phyloP scores from a whole-genome alignment of 495 filamentous ascomycete species.

The Haplographium delicatum region DNA sequence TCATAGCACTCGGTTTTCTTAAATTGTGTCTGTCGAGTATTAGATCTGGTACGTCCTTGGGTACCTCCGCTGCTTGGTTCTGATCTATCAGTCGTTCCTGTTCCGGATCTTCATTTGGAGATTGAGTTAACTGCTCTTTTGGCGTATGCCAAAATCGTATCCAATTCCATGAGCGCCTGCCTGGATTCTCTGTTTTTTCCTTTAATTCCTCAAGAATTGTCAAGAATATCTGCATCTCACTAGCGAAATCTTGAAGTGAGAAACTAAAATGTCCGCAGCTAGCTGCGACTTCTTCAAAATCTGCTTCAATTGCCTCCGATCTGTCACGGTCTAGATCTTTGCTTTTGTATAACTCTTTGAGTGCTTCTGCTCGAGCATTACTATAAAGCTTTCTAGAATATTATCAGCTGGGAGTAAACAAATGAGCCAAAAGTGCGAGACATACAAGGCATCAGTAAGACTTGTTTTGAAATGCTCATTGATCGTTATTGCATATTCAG shows the following conservation, averaged over 20 bases:
- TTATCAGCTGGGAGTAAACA: neutral
- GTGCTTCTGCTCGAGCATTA: slow-evolving; percentile 63
- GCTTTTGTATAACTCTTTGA: slow-evolving; percentile 71
- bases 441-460: slow-evolving; percentile 63
- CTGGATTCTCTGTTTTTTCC: slow-evolving; percentile 47
- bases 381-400: slow-evolving; percentile 55
- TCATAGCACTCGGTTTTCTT: slow-evolving; percentile 35
- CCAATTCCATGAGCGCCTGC: slow-evolving; percentile 76
- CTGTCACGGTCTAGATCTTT: slow-evolving; percentile 62
- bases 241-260: slow-evolving; percentile 79
- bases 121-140: slow-evolving; percentile 1
- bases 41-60: slow-evolving; percentile 41
- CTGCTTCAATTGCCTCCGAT: slow-evolving; percentile 72
- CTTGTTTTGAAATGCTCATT: slow-evolving; percentile 75
- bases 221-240: slow-evolving; percentile 80
- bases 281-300: slow-evolving; percentile 92
- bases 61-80: slow-evolving; percentile 31
- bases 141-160: slow-evolving; percentile 66
- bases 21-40: slow-evolving; percentile 38
- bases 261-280: slow-evolving; percentile 95
- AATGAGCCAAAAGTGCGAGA: neutral
- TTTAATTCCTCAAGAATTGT: slow-evolving; percentile 80
- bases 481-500: slow-evolving; percentile 61
- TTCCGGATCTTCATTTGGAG: slow-evolving; percentile 18
- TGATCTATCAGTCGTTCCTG: slow-evolving; percentile 17